Percentiles rank a stretch among this genome's conserved stretches.
These are phyloP conservation scores for Setaria viridis DNA, from an alignment of 202 grass and related monocot genomes.

Conservation along the genomic window DNA sequence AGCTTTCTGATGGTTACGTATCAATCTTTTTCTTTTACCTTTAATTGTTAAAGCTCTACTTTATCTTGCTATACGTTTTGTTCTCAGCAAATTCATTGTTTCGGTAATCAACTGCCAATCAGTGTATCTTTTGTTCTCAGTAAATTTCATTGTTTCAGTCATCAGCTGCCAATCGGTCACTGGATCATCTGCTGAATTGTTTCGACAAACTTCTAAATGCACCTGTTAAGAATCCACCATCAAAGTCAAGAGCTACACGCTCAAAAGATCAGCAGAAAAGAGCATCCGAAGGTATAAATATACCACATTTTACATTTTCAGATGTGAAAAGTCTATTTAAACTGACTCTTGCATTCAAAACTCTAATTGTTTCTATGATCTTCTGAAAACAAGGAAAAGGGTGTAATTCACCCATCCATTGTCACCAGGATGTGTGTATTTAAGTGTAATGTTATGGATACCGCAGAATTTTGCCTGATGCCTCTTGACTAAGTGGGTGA, in stretches of 20 bases:
- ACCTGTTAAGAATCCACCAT: slow-evolving; percentile 34
- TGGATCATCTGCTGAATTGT: slow-evolving; percentile 77
- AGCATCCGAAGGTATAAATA: slow-evolving; percentile 52
- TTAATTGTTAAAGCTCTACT: not conserved
- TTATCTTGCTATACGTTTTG: slow-evolving; percentile 3
- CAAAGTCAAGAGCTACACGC: slow-evolving; percentile 50
- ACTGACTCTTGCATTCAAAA: slow-evolving; percentile 16
- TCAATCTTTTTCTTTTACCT: slow-evolving; percentile 11
- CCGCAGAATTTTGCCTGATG: not conserved
- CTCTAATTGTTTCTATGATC: not conserved
- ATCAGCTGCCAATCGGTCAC: slow-evolving; percentile 48
- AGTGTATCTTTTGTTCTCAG: not conserved
- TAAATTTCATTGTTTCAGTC: slow-evolving; percentile 53
- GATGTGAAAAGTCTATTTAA: slow-evolving; percentile 30
- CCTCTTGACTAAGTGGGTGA: slow-evolving; percentile 15
- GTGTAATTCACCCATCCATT: not conserved
- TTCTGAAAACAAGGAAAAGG: slow-evolving; percentile 15
- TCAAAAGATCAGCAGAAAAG: slow-evolving; percentile 41
- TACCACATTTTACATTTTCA: not conserved
- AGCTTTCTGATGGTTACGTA: not conserved
- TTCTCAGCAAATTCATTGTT: slow-evolving; percentile 32
- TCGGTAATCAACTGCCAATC: slow-evolving; percentile 56
- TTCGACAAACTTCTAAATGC: slow-evolving; percentile 57
- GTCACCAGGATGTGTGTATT: not conserved
- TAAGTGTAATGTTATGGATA: slow-evolving; percentile 1